A percentile compares a stretch with the other conserved stretches of the same genome.
These are phyloP conservation scores for Tinospora cordifolia DNA, from an alignment of 164 flowering plant species.

Conservation along the genomic window DNA sequence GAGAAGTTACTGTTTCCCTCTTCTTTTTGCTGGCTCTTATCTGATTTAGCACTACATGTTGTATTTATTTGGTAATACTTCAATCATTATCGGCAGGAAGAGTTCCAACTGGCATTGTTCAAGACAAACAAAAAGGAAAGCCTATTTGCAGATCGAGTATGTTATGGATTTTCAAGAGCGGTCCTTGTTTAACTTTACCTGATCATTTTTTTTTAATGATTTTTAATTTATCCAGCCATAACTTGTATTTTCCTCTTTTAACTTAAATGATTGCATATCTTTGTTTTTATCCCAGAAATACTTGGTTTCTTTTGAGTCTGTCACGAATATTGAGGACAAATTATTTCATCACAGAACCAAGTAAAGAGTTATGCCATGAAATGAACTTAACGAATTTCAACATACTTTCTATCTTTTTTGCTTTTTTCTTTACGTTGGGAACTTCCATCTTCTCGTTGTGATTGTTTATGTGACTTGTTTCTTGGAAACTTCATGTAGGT, in stretches of 20 bases:
- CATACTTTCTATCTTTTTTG: background rate
- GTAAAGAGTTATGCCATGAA: background rate
- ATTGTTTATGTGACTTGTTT: background rate
- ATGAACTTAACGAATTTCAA: too few species aligned
- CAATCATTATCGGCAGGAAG: conserved; percentile 37
- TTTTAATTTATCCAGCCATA: conserved; percentile 4
- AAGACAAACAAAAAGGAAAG: conserved; percentile 64
- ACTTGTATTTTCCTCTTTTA: background rate
- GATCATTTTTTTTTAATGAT: conserved; percentile 1
- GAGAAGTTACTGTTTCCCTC: background rate
- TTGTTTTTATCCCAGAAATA: background rate
- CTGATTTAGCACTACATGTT: background rate
- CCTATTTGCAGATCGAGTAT: conserved; percentile 55
- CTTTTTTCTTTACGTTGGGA: background rate
- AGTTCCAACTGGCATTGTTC: conserved; percentile 55
- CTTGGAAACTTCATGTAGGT: conserved; percentile 38
- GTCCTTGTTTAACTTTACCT: background rate
- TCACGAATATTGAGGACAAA: background rate
- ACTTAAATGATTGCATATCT: background rate
- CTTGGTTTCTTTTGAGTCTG: background rate
- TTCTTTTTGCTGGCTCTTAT: conserved; percentile 2
- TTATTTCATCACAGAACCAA: background rate
- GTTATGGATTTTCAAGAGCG: background rate
- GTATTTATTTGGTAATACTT: background rate
- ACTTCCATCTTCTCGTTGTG: background rate